These are phyloP conservation scores for Xylariales sp. DNA, from an alignment of 2,329 filamentous ascomycete genomes.

Conservation along the genomic window DNA sequence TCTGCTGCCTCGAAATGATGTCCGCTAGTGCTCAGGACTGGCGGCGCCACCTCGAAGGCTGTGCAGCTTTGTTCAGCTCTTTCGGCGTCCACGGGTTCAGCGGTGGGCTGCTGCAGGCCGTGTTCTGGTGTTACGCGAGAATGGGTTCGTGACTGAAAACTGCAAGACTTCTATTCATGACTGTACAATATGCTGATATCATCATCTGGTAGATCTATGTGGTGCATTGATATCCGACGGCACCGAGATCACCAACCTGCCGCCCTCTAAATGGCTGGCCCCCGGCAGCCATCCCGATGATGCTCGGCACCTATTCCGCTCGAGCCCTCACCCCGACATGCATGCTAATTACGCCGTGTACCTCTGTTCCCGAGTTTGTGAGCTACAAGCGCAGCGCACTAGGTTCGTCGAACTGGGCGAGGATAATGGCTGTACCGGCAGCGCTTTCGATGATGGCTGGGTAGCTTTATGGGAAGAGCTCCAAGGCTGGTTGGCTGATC, in stretches of 20 bases:
- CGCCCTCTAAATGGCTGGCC: conserved; percentile 43
- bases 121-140: conserved; percentile 56
- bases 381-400: conserved; percentile 45
- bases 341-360: conserved; percentile 58
- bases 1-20: conserved; percentile 40
- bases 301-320: conserved; percentile 29
- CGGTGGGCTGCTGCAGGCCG: conserved; percentile 46
- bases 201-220: conserved; percentile 40
- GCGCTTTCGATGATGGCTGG: conserved; percentile 40
- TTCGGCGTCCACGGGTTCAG: conserved; percentile 50
- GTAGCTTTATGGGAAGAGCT: conserved; percentile 43
- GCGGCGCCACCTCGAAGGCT: conserved; percentile 53
- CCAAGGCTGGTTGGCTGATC: conserved; percentile 40
- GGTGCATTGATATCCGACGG: conserved; percentile 51
- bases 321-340: conserved; percentile 40
- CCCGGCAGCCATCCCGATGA: conserved; percentile 30
- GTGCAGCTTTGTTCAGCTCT: conserved; percentile 49
- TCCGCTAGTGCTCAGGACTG: conserved; percentile 40
- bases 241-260: conserved; percentile 46
- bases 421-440: conserved; percentile 35
- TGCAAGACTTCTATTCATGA: not conserved
- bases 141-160: conserved; percentile 34
- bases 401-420: conserved; percentile 42
- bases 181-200: conserved; percentile 10
- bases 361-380: conserved; percentile 46